Evolutionary conservation across 306 rosid genomes (phyloP).

Genomic region (Carpinus fangiana): DNA sequence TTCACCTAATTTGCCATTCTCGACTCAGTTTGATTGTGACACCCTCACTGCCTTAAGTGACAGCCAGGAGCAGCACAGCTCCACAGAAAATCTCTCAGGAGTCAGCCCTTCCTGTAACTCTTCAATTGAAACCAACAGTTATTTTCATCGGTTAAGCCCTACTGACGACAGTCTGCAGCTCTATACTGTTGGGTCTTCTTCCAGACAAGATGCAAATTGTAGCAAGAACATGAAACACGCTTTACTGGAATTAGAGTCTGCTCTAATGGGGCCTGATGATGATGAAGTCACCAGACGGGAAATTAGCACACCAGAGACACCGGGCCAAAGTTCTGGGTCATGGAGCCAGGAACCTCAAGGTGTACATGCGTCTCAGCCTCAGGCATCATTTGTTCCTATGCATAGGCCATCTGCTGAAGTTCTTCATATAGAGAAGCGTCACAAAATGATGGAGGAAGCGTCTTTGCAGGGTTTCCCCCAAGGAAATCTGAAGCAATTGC

Average conservation of each 20-base stretch:
- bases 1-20: slow-evolving; percentile 69
- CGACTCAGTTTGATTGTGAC: slow-evolving; percentile 60
- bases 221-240: slow-evolving; percentile 46
- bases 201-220: slow-evolving; percentile 41
- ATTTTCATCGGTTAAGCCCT: slow-evolving; percentile 34
- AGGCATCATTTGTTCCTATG: slow-evolving; percentile 38
- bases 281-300: slow-evolving; percentile 44
- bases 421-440: slow-evolving; percentile 53
- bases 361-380: slow-evolving; percentile 42
- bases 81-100: slow-evolving; percentile 63
- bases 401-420: slow-evolving; percentile 42
- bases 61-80: slow-evolving; percentile 58
- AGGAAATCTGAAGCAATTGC: slow-evolving; percentile 61
- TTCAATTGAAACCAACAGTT: slow-evolving; percentile 50
- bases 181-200: slow-evolving; percentile 40
- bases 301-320: slow-evolving; percentile 31
- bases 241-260: slow-evolving; percentile 73
- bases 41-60: slow-evolving; percentile 55
- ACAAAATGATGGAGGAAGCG: slow-evolving; percentile 55
- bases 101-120: slow-evolving; percentile 54
- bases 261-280: slow-evolving; percentile 81
- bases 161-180: slow-evolving; percentile 38
- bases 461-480: slow-evolving; percentile 43
- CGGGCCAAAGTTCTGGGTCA: slow-evolving; percentile 43
- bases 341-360: slow-evolving; percentile 51